Percentiles rank a stretch among this genome's conserved stretches.
Evolutionary conservation across 306 rosid genomes (phyloP).

Genomic region (Vigna radiata): DNA sequence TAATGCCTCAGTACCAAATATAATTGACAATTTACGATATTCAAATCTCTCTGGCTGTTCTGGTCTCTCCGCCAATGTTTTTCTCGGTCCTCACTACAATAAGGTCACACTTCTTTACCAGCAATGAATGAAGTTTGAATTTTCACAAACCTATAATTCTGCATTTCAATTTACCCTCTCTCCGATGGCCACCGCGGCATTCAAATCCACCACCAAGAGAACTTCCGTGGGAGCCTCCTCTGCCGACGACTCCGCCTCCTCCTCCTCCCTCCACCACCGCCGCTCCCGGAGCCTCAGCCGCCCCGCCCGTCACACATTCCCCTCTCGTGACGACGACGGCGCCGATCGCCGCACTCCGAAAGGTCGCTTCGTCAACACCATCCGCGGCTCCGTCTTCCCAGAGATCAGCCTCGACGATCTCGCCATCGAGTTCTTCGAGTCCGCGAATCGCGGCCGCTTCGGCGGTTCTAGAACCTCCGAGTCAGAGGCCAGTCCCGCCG

Average conservation of each 20-base stretch:
- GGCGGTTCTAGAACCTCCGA: constrained; percentile 52
- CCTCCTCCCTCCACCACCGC: constrained; percentile 67
- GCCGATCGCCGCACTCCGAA: constrained; percentile 48
- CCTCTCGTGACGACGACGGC: constrained; percentile 48
- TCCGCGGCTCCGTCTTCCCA: constrained; percentile 86
- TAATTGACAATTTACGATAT: constrained; percentile 13
- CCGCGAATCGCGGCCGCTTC: constrained; percentile 68
- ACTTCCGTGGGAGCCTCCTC: constrained; percentile 62
- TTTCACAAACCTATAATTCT: constrained; percentile 28
- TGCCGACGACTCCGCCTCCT: constrained; percentile 59
- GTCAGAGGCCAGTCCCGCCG: constrained; percentile 49
- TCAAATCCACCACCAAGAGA: constrained; percentile 92
- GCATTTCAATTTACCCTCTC: background rate
- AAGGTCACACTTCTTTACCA: constrained; percentile 16
- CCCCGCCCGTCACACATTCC: constrained; percentile 57
- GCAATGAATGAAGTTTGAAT: background rate
- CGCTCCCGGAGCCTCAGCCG: constrained; percentile 94
- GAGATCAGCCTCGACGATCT: constrained; percentile 97
- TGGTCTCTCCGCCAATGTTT: constrained; percentile 38
- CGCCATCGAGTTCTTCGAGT: constrained; percentile 84
- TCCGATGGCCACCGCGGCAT: constrained; percentile 88
- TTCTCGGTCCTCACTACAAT: background rate
- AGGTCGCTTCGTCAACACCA: constrained; percentile 83
- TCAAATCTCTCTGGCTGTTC: constrained; percentile 18
- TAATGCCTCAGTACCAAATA: background rate